Evolutionary conservation across 306 rosid species (phyloP).

Genomic region (Cyclanthera cordifolia): DNA sequence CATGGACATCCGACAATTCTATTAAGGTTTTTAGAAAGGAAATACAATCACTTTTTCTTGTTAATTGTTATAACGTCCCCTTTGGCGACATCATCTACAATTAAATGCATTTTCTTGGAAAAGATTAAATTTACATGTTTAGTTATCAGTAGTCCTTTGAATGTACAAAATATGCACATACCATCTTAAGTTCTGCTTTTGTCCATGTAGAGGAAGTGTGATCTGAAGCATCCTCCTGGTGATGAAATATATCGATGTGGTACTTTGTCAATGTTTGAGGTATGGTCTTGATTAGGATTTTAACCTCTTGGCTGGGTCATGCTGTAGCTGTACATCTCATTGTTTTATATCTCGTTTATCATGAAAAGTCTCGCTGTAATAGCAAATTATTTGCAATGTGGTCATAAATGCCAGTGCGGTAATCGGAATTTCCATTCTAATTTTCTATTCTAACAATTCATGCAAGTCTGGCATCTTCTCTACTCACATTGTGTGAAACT

Average conservation of each 20-base stretch:
- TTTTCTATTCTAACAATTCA: neutral
- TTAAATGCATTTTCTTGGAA: too few relatives aligned
- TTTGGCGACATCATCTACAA: neutral
- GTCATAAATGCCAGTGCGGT: neutral
- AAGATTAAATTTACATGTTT: neutral
- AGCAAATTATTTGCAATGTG: neutral
- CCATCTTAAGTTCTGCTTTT: neutral
- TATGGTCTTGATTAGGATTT: conserved; percentile 20
- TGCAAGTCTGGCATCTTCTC: neutral
- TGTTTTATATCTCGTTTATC: neutral
- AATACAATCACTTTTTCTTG: too few relatives aligned
- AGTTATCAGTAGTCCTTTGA: neutral
- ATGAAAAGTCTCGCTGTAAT: neutral
- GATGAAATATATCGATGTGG: conserved; percentile 96
- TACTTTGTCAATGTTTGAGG: conserved; percentile 99
- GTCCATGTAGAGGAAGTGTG: conserved; percentile 73
- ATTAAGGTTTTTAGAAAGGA: too few relatives aligned
- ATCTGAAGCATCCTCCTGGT: conserved; percentile 99
- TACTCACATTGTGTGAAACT: neutral
- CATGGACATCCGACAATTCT: too few relatives aligned
- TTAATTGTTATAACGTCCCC: too few relatives aligned
- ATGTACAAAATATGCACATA: neutral
- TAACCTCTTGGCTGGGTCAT: neutral
- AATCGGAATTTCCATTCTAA: neutral
- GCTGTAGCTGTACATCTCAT: neutral